Conservation (phyloP, 1,139 yeast species). For the Hansenula anomala region DNA sequence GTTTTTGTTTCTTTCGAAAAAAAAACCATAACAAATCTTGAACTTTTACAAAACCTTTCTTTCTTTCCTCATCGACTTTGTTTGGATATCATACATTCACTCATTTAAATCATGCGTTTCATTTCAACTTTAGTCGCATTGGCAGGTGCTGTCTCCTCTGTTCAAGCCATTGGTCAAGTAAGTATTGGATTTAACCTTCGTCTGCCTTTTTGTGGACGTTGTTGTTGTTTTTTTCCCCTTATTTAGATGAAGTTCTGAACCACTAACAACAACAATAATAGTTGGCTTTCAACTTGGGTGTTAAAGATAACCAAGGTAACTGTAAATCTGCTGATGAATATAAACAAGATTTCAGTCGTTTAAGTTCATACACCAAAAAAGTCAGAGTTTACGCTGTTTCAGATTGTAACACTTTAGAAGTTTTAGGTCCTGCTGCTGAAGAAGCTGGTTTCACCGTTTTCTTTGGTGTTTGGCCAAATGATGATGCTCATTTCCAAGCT, state of each 20-base stretch:
- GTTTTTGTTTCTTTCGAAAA: not conserved
- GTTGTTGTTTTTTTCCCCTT: not conserved
- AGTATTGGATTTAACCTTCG: not conserved
- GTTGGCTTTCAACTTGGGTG: constrained; percentile 78
- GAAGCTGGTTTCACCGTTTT: constrained; percentile 63
- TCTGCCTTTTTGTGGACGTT: too few relatives aligned
- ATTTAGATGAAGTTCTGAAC: not conserved
- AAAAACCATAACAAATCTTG: not conserved
- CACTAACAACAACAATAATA: constrained; percentile 5
- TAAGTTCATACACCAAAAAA: constrained; percentile 51
- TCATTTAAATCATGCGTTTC: constrained; percentile 19
- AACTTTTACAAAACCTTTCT: not conserved
- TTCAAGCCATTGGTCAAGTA: constrained; percentile 18
- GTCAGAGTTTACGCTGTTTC: constrained; percentile 84
- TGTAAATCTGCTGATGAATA: constrained; percentile 73
- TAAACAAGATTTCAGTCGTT: constrained; percentile 51
- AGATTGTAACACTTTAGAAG: constrained; percentile 80
- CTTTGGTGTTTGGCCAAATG: constrained; percentile 90
- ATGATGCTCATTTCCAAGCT: constrained; percentile 61
- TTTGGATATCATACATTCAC: constrained; percentile 5
- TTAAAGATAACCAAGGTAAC: constrained; percentile 57
- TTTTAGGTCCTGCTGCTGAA: constrained; percentile 83
- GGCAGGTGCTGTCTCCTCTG: constrained; percentile 19
- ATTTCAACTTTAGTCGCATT: constrained; percentile 12
- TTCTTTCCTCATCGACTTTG: not conserved